A percentile compares a stretch with the other conserved stretches of the same genome.
These are phyloP conservation scores for Aspergillus japonicus DNA, from an alignment of 2,329 filamentous ascomycete genomes.

Conservation along the genomic window DNA sequence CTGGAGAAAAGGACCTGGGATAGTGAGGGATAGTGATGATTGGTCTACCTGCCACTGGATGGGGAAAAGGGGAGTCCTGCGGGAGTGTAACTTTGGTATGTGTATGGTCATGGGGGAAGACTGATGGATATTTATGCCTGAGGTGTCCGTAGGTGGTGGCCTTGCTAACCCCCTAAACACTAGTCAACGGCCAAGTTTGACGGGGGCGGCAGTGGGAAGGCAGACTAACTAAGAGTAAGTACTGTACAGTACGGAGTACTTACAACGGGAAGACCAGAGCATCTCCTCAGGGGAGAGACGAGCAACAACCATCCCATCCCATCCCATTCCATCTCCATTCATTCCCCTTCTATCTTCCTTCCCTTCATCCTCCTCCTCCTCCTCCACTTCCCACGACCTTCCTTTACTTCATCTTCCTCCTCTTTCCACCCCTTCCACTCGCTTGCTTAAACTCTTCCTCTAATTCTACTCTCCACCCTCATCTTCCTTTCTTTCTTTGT, in stretches of 20 bases:
- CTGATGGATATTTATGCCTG: not conserved
- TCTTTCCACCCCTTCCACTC: constrained; percentile 18
- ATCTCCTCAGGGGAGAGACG: constrained; percentile 12
- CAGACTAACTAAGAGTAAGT: not conserved
- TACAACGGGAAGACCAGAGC: too few species aligned
- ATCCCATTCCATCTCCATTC: constrained; percentile 11
- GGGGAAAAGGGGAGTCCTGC: constrained; percentile 25
- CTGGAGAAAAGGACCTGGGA: constrained; percentile 19
- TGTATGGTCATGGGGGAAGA: not conserved
- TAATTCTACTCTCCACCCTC: constrained; percentile 21
- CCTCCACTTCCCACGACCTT: constrained; percentile 13
- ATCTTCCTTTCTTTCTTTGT: constrained; percentile 18
- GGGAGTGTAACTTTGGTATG: not conserved
- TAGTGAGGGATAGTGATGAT: constrained; percentile 22
- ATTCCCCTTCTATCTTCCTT: constrained; percentile 9
- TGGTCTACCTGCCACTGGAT: constrained; percentile 16
- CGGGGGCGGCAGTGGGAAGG: not conserved
- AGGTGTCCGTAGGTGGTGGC: constrained; percentile 10
- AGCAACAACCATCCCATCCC: constrained; percentile 14
- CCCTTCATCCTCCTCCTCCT: constrained; percentile 13
- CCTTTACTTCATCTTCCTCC: constrained; percentile 19
- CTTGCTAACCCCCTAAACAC: constrained; percentile 16
- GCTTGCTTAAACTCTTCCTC: constrained; percentile 18
- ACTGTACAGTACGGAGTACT: too few species aligned
- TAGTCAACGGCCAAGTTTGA: not conserved